Evolutionary conservation across 331 rosid species (phyloP), one percentile per base, ranked within the genome.

Genomic region (Rhamnella rubrinervis): DNA sequence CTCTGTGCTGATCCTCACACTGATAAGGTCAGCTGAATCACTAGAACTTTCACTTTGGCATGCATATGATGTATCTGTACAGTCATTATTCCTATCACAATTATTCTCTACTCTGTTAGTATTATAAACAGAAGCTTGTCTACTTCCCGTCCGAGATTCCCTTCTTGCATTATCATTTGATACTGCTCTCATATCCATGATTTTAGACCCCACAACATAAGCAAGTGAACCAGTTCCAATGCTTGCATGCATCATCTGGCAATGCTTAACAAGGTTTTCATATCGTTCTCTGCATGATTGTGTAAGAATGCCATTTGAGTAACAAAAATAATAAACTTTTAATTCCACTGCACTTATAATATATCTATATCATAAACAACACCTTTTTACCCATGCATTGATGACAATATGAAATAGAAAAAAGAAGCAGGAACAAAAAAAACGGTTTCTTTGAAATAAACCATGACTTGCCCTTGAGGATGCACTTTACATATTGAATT

Each of bases 141-240:
- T 72, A 74, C 65, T 80, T 81, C 80, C 93, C 80, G 55, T 64
- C 68, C 83, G 74, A 70, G 78, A 67, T 63, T 81, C 85, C 39
- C 74, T 64, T 66, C 70, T 62, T 59, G 50, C 66, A 20, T 77
- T 85, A 68, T 82, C 84, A 81, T 81, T 90, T 56, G 98, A 83
- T 47, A 84, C 73, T 53, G 90, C 86, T 74, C 98, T 88, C 96
- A 93, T 72, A 82, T 93, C 98, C 98, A 93, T 85, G 59, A 93
- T 88, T 81, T 86, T 88, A 78, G 97, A 85, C 58, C 98, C 98
- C 77, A 93, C 96, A 71, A 83, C 83, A 84, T 88, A 88, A 66
- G 97, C 96, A 83, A 93, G 86, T 1, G 96, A 88, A 81, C 98
- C 98, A 63, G 97, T 93, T 79, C 98, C 98, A 46, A 93, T 80